Base-by-base conservation (phyloP, 768 basidiomycete species). In the Tulasnella sp. region DNA sequence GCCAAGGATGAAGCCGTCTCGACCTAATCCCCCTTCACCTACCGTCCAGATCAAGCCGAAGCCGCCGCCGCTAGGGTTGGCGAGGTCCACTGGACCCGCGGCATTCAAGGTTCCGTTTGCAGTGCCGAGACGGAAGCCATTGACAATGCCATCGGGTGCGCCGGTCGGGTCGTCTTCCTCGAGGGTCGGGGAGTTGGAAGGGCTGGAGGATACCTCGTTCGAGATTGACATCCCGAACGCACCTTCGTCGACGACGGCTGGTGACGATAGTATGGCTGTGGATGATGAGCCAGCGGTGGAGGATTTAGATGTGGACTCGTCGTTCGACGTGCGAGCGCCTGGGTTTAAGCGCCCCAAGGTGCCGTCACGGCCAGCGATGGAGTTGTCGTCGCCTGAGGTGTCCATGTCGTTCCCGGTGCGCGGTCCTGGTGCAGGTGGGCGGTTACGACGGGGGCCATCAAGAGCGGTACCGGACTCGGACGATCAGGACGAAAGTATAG, bases 401-500 rank as follows among this genome's bases (percentile, higher is more conserved):
- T 42, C 45, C 19, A 37, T 74, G 49, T 58, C 73, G 17, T 74
- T 58, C 52, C 77, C 77, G 68, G 77, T 72, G 54, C 58, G 38
- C 42, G 67, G 75, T 6, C 40, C 75, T 14, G n/a, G 75, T 67
- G 39, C 40, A 9, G 31, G 29, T 11, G 58, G 58, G 9, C 58
- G 58, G 17, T 34, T 64, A 29, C 58, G 58, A 17, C 58, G 58
- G 25, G 58, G 58, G 58, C 58, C 29, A 4, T 34, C 58, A 29
- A 25, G 58, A 64, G 58, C 31, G 58, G 58, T 64, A 12, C 58
- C 29, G 25, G 58, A 34, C 58, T 64, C 58, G 58, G 58, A 69
- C 45, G 70, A 37, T 64, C 72, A 70, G 31, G 72, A 40, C 14
- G 39, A 34, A 69, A 52, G 25, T 11, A 49, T 36, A 40, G 49